phyloP scores from a whole-genome alignment of 208 protist genomes.

The Leishmania braziliensis region DNA sequence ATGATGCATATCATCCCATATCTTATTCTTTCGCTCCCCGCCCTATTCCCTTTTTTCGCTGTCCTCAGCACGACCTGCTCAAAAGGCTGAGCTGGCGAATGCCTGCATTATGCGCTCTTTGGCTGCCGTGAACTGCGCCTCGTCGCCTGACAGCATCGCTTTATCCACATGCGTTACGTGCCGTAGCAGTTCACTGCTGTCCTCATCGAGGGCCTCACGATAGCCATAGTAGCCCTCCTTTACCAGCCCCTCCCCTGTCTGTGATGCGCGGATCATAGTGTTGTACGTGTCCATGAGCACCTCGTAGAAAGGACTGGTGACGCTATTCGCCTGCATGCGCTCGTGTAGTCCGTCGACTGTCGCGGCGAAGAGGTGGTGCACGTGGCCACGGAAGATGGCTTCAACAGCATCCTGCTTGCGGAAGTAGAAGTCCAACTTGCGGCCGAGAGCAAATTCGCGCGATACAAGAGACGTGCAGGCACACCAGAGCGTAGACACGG shows the following conservation, averaged over 20 bases:
- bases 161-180: slow-evolving; percentile 63
- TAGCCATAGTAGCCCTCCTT: slow-evolving; percentile 65
- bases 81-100: slow-evolving; percentile 30
- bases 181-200: slow-evolving; percentile 39
- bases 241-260: slow-evolving; percentile 68
- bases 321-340: slow-evolving; percentile 34
- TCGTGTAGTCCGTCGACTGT: slow-evolving; percentile 74
- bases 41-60: neutral
- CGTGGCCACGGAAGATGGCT: slow-evolving; percentile 47
- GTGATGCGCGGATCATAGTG: slow-evolving; percentile 76
- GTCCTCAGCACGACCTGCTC: neutral
- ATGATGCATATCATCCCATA: neutral
- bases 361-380: slow-evolving; percentile 27
- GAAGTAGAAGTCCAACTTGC: slow-evolving; percentile 81
- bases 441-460: slow-evolving; percentile 80
- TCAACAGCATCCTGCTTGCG: slow-evolving; percentile 61
- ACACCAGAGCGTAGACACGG: slow-evolving; percentile 49
- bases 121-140: slow-evolving; percentile 59
- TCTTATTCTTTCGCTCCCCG: neutral
- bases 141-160: slow-evolving; percentile 70
- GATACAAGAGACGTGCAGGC: slow-evolving; percentile 64
- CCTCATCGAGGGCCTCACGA: slow-evolving; percentile 21
- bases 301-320: slow-evolving; percentile 75
- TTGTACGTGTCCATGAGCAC: slow-evolving; percentile 87
- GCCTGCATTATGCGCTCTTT: slow-evolving; percentile 48